Evolutionary conservation across 345 rosid species (phyloP).

Genomic region (Psidium friedrichsthalianum): DNA sequence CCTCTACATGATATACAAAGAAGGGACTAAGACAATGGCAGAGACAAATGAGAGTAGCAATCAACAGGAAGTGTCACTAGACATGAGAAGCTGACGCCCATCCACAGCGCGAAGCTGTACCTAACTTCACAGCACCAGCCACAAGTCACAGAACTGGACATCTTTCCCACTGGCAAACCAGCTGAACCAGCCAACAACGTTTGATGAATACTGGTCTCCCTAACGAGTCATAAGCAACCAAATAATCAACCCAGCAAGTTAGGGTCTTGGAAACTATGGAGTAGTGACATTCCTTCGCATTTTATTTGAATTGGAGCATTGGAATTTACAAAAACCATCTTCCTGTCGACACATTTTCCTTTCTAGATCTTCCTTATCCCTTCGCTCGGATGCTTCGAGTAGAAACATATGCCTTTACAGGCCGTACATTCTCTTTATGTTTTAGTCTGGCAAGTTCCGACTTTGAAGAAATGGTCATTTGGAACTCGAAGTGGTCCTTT

Average conservation of each 20-base stretch:
- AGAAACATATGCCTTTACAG: neutral
- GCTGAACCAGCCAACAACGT: neutral
- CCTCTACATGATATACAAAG: slow-evolving; percentile 50
- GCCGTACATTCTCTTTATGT: neutral
- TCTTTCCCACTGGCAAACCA: neutral
- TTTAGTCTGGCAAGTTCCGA: too few relatives aligned
- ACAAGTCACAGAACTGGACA: neutral
- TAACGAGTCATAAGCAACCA: neutral
- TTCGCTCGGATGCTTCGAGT: neutral
- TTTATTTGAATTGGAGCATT: neutral
- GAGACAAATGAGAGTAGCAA: neutral
- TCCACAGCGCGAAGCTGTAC: neutral
- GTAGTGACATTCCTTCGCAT: neutral
- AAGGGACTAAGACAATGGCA: slow-evolving; percentile 7
- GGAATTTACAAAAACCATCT: neutral
- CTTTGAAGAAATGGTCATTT: too few relatives aligned
- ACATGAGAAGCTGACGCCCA: neutral
- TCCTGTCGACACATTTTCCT: neutral
- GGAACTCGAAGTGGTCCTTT: too few relatives aligned
- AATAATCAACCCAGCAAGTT: neutral
- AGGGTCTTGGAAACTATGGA: neutral
- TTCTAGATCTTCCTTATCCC: neutral
- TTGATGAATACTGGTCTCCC: neutral
- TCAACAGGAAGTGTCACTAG: neutral
- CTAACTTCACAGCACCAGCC: neutral